Evolutionary conservation across 2,329 filamentous ascomycete genomes (phyloP), one percentile per base, ranked within the genome.

Genomic region (Botrytis fabae): DNA sequence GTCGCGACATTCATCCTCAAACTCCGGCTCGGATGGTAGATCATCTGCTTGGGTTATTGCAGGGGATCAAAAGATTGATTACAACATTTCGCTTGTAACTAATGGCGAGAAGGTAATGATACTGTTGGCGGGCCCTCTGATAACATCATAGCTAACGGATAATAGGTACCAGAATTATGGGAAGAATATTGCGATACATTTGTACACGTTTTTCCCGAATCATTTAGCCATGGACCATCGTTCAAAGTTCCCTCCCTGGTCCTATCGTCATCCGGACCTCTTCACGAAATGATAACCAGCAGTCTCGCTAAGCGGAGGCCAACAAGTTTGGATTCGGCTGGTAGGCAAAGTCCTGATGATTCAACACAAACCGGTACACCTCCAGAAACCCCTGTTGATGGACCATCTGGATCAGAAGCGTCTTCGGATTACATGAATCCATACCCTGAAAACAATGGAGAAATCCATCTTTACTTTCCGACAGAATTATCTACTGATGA

Each of bases 101-200:
- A 54, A 46, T 32, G 71, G 62, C 7, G 62, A 60, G 28, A 62
- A 69, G 72, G 74, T 70, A 73, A 28, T 32, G 32, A 57, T 51
- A 38, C 28, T 4, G 32, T 10, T 18, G 42, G 35, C 18, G 16
- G 38, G 64, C 16, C 18, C 10, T 48, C 8, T 20, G 44, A 22
- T n/a, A n/a, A 25, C 6, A 51, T 40, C 14, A 35, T 48, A 22
- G 28, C 54, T 72, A 25, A 71, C 38, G 4, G n/a, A 25, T 35
- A n/a, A 20, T n/a, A 90, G 88, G 87, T 91, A 6, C 88, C 89
- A 2, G 90, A 92, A 79, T 81, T 92, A 32, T 92, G 90, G 90
- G 88, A 89, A 75, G 88, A 91, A 71, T 82, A 80, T 69, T 89
- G 87, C 57, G 86, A 86, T 74, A 85, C 90, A 38, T 83, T 85